Percentiles rank a stretch among this genome's conserved stretches.
These are phyloP conservation scores for Phaseolus lunatus DNA, from an alignment of 306 rosid genomes.

Conservation along the genomic window DNA sequence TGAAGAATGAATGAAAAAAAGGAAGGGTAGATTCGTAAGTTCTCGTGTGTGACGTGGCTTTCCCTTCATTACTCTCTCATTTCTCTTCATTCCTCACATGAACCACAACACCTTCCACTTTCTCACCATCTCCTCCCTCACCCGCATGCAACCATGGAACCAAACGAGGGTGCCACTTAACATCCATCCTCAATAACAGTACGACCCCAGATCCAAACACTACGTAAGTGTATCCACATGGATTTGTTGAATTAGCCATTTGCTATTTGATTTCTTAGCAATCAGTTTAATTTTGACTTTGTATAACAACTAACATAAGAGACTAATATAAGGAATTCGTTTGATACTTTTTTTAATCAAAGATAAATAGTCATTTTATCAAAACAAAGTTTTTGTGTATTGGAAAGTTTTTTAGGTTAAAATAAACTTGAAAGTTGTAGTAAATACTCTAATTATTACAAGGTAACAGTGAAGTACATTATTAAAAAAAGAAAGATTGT, in stretches of 20 bases:
- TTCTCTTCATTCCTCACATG: too few relatives aligned
- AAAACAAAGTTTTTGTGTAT: background rate
- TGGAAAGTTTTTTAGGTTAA: background rate
- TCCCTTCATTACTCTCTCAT: too few relatives aligned
- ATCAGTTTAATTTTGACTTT: background rate
- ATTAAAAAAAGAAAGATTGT: too few relatives aligned
- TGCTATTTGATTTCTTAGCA: background rate
- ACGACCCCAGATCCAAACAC: too few relatives aligned
- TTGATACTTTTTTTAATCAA: background rate
- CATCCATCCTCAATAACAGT: too few relatives aligned
- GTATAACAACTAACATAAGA: background rate
- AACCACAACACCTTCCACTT: too few relatives aligned
- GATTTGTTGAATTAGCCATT: background rate
- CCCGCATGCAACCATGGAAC: too few relatives aligned
- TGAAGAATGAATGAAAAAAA: too few relatives aligned
- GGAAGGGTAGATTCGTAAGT: too few relatives aligned
- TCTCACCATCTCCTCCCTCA: too few relatives aligned
- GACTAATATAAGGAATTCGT: background rate
- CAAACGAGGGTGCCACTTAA: too few relatives aligned
- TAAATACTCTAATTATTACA: background rate
- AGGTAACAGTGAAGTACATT: background rate
- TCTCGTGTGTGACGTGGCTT: too few relatives aligned
- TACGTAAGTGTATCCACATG: background rate
- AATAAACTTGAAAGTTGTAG: background rate
- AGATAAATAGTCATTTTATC: background rate